Evolutionary conservation across 2,329 filamentous ascomycete genomes (phyloP).

Genomic region (Ampelomyces quisqualis): DNA sequence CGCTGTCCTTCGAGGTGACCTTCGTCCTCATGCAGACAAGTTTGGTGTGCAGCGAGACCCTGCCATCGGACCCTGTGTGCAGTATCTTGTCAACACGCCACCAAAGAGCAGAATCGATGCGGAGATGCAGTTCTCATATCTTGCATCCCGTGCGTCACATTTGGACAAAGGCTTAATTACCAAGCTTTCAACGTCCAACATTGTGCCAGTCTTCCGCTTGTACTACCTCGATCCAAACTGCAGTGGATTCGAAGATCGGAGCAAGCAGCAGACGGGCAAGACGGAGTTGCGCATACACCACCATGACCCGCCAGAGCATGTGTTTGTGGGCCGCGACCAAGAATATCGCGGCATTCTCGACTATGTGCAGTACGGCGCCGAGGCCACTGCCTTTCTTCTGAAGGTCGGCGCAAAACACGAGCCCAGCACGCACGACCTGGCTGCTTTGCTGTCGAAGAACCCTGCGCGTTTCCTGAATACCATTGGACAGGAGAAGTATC

Average conservation of each 20-base stretch:
- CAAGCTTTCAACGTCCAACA: slow-evolving; percentile 32
- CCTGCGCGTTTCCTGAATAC: slow-evolving; percentile 78
- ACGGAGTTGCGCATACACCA: slow-evolving; percentile 46
- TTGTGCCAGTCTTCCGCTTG: slow-evolving; percentile 43
- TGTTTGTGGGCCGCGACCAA: slow-evolving; percentile 73
- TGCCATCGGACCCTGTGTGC: slow-evolving; percentile 72
- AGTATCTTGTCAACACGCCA: slow-evolving; percentile 68
- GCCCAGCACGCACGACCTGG: slow-evolving; percentile 83
- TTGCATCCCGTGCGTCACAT: slow-evolving; percentile 74
- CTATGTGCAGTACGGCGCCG: slow-evolving; percentile 88
- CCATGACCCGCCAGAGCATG: slow-evolving; percentile 68
- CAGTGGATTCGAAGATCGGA: slow-evolving; percentile 38
- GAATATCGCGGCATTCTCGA: slow-evolving; percentile 91
- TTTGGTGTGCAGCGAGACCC: slow-evolving; percentile 86
- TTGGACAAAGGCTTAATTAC: slow-evolving; percentile 52
- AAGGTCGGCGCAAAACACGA: slow-evolving; percentile 89
- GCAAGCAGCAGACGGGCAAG: slow-evolving; percentile 33
- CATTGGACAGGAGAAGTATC: slow-evolving; percentile 82
- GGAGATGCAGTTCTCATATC: slow-evolving; percentile 75
- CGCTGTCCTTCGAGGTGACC: slow-evolving; percentile 69
- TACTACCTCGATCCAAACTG: slow-evolving; percentile 36
- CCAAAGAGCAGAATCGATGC: slow-evolving; percentile 69
- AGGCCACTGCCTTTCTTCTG: slow-evolving; percentile 85
- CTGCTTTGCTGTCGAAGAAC: slow-evolving; percentile 77
- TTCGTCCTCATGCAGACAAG: slow-evolving; percentile 79